Evolutionary conservation across 1,284 basidiomycete species (phyloP).

Genomic region (Afroboletus lepidellus): DNA sequence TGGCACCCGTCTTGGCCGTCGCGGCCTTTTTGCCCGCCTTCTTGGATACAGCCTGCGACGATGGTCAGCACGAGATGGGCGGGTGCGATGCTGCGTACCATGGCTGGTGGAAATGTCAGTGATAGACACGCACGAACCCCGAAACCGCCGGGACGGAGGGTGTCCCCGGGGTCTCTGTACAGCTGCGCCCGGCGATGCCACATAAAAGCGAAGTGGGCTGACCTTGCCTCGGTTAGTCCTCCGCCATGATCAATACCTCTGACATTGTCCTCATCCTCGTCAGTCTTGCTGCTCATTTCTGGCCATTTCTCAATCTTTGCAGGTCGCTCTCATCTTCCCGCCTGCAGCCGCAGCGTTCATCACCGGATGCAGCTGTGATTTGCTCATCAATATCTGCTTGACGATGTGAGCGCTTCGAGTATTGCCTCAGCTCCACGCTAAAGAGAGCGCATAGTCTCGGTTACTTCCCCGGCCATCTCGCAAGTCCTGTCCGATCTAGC

Average conservation of each 20-base stretch:
- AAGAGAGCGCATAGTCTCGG: constrained; percentile 51
- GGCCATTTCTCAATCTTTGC: constrained; percentile 5
- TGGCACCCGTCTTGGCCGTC: constrained; percentile 57
- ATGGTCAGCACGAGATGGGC: constrained; percentile 5
- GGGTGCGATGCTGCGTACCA: constrained; percentile 18
- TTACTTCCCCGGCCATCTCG: constrained; percentile 72
- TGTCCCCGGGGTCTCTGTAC: constrained; percentile 21
- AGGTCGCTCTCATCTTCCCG: constrained; percentile 75
- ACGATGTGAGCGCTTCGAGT: constrained; percentile 52
- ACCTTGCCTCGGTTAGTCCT: not conserved
- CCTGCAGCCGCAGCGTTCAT: constrained; percentile 63
- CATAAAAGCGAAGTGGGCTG: not conserved
- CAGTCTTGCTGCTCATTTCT: constrained; percentile 13
- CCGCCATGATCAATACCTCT: constrained; percentile 32
- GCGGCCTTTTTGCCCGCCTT: constrained; percentile 88
- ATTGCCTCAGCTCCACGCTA: not conserved
- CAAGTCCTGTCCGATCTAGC: constrained; percentile 27
- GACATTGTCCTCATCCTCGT: constrained; percentile 40
- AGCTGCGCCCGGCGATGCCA: constrained; percentile 10
- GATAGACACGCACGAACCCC: constrained; percentile 12
- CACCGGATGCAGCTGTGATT: constrained; percentile 69
- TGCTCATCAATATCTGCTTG: constrained; percentile 69
- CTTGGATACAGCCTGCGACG: constrained; percentile 77
- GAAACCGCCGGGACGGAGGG: constrained; percentile 2
- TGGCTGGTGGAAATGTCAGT: constrained; percentile 5